Conservation (phyloP, 2,329 filamentous ascomycete genomes). For the Fusarium sp. region DNA sequence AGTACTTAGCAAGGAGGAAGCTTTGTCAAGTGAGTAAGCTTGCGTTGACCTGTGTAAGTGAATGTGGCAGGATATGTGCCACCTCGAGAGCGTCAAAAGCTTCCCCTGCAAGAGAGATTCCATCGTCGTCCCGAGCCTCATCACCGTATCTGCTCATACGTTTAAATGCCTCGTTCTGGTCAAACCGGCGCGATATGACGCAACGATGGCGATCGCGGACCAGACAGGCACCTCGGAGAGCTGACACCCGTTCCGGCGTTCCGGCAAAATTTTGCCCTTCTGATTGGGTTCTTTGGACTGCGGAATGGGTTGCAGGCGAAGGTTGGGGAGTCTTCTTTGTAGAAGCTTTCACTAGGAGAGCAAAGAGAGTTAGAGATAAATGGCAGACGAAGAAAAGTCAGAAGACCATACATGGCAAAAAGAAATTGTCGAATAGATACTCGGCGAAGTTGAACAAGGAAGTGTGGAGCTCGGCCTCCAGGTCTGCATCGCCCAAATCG, state of each 20-base stretch:
- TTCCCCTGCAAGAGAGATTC: neutral
- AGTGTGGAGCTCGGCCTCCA: neutral
- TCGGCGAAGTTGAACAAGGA: neutral
- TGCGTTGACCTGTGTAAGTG: neutral
- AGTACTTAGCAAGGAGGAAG: neutral
- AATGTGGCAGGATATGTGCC: conserved; percentile 17
- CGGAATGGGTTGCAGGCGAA: conserved; percentile 8
- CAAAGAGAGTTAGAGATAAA: neutral
- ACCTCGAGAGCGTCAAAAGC: neutral
- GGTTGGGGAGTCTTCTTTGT: conserved; percentile 10
- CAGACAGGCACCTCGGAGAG: conserved; percentile 4
- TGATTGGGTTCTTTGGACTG: neutral
- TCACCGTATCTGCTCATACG: neutral
- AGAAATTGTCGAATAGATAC: conserved; percentile 12
- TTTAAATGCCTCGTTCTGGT: neutral
- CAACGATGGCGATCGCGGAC: conserved; percentile 12
- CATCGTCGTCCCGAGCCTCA: conserved; percentile 1
- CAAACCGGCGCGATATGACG: conserved; percentile 10
- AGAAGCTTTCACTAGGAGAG: conserved; percentile 3
- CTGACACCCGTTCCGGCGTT: conserved; percentile 3
- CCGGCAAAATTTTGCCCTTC: conserved; percentile 1
- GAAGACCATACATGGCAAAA: neutral
- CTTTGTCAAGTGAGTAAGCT: neutral
- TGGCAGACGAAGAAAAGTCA: neutral
- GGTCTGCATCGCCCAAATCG: neutral